Evolutionary conservation across 2,329 filamentous ascomycete species (phyloP).

Genomic region (Thyridium curvatum): DNA sequence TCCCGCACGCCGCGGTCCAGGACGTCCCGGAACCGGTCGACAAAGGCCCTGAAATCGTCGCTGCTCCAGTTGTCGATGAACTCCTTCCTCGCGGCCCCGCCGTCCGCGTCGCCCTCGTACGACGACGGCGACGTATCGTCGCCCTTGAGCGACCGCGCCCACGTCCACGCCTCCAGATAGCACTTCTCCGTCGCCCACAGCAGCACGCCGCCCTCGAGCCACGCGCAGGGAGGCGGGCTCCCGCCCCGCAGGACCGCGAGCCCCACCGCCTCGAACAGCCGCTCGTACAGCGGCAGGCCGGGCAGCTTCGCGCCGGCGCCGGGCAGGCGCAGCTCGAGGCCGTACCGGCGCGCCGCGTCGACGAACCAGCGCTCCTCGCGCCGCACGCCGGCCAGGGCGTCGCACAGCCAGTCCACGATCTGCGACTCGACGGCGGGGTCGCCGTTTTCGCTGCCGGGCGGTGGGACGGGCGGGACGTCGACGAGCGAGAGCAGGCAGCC

Average conservation of each 20-base stretch:
- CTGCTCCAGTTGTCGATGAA: conserved; percentile 68
- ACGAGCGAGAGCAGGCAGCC: conserved; percentile 59
- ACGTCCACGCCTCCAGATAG: conserved; percentile 55
- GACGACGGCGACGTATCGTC: conserved; percentile 6
- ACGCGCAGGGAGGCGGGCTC: conserved; percentile 15
- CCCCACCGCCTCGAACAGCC: conserved; percentile 37
- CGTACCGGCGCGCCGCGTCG: conserved; percentile 54
- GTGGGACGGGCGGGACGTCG: conserved; percentile 36
- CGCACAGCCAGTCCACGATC: conserved; percentile 56
- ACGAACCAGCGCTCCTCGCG: conserved; percentile 64
- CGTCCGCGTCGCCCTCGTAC: conserved; percentile 43
- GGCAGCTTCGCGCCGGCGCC: conserved; percentile 25
- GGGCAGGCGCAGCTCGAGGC: conserved; percentile 39
- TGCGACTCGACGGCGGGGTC: conserved; percentile 37
- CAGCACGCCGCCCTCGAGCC: conserved; percentile 63
- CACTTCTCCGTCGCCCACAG: conserved; percentile 71
- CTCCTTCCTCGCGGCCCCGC: conserved; percentile 55
- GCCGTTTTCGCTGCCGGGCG: conserved; percentile 11
- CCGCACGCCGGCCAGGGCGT: conserved; percentile 59
- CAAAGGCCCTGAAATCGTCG: conserved; percentile 52
- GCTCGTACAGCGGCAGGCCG: conserved; percentile 29
- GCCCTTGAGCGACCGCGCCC: conserved; percentile 22
- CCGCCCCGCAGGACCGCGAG: not conserved
- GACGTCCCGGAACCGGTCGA: conserved; percentile 45
- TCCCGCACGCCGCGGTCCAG: conserved; percentile 46